Evolutionary conservation across 371 early-diverging fungal genomes (phyloP).

Genomic region (Syncephalastrum monosporum): DNA sequence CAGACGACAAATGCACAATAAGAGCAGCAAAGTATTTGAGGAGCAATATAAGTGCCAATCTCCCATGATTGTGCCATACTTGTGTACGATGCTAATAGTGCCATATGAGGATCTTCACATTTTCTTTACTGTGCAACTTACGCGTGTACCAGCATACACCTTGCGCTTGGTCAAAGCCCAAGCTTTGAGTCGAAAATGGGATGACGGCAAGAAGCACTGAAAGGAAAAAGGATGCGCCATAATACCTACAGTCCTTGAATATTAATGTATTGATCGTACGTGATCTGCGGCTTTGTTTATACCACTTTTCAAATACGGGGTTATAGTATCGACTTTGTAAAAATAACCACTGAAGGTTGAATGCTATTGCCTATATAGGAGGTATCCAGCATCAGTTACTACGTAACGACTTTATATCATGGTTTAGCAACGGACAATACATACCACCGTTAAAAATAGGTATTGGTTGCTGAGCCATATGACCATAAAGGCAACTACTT

Average conservation of each 20-base stretch:
- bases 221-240: slow-evolving; percentile 15
- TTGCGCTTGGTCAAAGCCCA: slow-evolving; percentile 22
- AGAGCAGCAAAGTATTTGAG: slow-evolving; percentile 14
- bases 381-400: not conserved
- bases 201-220: slow-evolving; percentile 14
- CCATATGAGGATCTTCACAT: no score
- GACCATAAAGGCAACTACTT: slow-evolving; percentile 17
- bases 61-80: slow-evolving; percentile 18
- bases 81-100: slow-evolving; percentile 16
- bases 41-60: slow-evolving; percentile 17
- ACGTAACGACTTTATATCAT: not conserved
- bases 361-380: slow-evolving; percentile 20
- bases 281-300: not conserved
- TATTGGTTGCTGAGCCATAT: slow-evolving; percentile 24
- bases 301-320: slow-evolving; percentile 27
- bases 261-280: not conserved
- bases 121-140: slow-evolving; percentile 7
- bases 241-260: slow-evolving; percentile 12
- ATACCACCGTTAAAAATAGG: slow-evolving; percentile 20
- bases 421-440: not conserved
- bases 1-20: slow-evolving; percentile 18
- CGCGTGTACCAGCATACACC: slow-evolving; percentile 24
- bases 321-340: slow-evolving; percentile 20
- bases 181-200: slow-evolving; percentile 10
- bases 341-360: slow-evolving; percentile 27